Conservation (phyloP, 2,329 filamentous ascomycete genomes). For the Hymenoscyphus fructigenus region DNA sequence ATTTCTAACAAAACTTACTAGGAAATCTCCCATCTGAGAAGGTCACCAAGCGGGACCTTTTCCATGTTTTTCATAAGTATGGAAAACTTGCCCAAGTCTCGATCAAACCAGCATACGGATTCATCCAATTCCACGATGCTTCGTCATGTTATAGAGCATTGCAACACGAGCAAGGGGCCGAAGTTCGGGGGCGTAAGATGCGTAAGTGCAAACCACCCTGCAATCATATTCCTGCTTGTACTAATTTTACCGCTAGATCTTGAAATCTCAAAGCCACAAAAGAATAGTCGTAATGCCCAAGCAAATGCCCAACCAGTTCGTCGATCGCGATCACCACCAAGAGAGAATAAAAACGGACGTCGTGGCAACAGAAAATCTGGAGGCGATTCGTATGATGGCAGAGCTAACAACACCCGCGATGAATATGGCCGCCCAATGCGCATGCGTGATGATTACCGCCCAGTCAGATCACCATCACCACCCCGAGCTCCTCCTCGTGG, state of each 20-base stretch:
- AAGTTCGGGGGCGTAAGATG: constrained; percentile 87
- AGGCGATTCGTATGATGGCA: constrained; percentile 44
- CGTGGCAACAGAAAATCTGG: constrained; percentile 39
- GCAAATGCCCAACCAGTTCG: constrained; percentile 35
- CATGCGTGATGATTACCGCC: constrained; percentile 63
- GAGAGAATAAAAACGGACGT: constrained; percentile 38
- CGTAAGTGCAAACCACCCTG: constrained; percentile 58
- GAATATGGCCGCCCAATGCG: constrained; percentile 47
- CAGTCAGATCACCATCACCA: constrained; percentile 59
- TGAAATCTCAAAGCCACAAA: constrained; percentile 85
- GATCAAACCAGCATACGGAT: constrained; percentile 94
- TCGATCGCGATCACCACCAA: constrained; percentile 63
- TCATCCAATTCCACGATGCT: constrained; percentile 85
- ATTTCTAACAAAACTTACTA: constrained; percentile 41
- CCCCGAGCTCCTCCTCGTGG: constrained; percentile 56
- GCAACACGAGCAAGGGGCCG: constrained; percentile 72
- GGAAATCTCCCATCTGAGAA: constrained; percentile 91
- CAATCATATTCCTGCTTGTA: background rate
- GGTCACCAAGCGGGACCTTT: constrained; percentile 90
- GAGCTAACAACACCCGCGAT: constrained; percentile 31
- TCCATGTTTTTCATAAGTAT: constrained; percentile 83
- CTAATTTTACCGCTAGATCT: constrained; percentile 60
- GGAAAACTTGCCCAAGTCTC: constrained; percentile 91
- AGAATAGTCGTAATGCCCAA: constrained; percentile 63
- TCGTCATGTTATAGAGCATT: constrained; percentile 74